Evolutionary conservation across 306 rosid genomes (phyloP).

Genomic region (Spatholobus suberectus): DNA sequence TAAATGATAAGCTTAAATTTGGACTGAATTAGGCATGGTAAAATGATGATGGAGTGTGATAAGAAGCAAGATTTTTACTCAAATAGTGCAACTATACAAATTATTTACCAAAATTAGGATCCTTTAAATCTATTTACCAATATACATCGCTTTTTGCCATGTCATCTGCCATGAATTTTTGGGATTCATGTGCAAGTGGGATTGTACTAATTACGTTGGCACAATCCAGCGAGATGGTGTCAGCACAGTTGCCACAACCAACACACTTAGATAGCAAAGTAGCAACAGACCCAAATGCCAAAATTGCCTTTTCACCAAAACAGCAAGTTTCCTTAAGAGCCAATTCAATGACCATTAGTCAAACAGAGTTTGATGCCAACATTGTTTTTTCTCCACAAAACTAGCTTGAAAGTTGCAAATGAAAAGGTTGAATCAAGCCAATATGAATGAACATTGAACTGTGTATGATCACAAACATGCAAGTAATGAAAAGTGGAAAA

Average conservation of each 20-base stretch:
- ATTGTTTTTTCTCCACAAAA: neutral
- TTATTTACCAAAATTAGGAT: neutral
- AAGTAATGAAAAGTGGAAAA: neutral
- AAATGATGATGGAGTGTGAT: neutral
- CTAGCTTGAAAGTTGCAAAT: neutral
- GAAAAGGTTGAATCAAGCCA: neutral
- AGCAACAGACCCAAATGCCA: neutral
- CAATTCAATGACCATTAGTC: neutral
- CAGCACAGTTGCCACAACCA: neutral
- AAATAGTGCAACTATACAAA: neutral
- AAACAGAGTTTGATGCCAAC: neutral
- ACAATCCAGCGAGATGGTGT: neutral
- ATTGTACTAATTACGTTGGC: neutral
- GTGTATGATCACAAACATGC: neutral
- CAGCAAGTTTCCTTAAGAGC: neutral
- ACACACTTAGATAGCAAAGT: neutral
- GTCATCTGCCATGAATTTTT: neutral
- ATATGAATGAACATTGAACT: neutral
- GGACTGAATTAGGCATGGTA: neutral
- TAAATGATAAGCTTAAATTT: slow-evolving; percentile 13
- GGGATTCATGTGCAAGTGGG: neutral
- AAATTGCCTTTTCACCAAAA: neutral
- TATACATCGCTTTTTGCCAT: neutral
- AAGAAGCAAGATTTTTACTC: neutral
- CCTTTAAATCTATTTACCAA: neutral